These are phyloP conservation scores for Eucalyptus cladocalyx DNA, from an alignment of 345 rosid genomes.

Conservation along the genomic window DNA sequence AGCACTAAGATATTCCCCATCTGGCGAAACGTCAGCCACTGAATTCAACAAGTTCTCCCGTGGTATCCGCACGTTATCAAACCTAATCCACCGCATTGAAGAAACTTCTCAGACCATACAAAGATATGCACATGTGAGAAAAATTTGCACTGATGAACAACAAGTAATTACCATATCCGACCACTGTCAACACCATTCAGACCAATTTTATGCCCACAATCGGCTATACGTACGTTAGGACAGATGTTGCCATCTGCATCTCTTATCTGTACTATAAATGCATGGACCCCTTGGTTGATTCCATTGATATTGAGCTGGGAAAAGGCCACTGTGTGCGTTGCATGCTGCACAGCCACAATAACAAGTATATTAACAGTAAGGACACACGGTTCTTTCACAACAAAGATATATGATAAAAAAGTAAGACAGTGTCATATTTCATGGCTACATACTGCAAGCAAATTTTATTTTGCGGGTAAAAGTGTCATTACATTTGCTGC, in stretches of 20 bases:
- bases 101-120: neutral
- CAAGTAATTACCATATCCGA: constrained; percentile 57
- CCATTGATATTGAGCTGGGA: constrained; percentile 78
- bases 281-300: constrained; percentile 84
- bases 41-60: constrained; percentile 86
- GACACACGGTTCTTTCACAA: neutral
- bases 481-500: constrained; percentile 59
- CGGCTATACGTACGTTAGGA: constrained; percentile 74
- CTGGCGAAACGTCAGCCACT: constrained; percentile 87
- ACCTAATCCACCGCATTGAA: constrained; percentile 31
- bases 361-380: neutral
- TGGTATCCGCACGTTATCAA: constrained; percentile 73
- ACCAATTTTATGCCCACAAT: constrained; percentile 93
- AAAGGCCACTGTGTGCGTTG: constrained; percentile 84
- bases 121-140: neutral
- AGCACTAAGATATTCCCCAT: constrained; percentile 72
- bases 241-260: constrained; percentile 60
- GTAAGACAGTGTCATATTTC: neutral
- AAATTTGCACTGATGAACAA: neutral
- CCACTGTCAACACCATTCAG: constrained; percentile 95
- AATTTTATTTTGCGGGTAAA: neutral
- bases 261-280: constrained; percentile 79
- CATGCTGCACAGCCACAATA: constrained; percentile 44
- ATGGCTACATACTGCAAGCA: neutral
- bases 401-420: neutral